These are phyloP conservation scores for Vitis hybrid DNA, from an alignment of 177 flowering plant genomes.

Conservation along the genomic window DNA sequence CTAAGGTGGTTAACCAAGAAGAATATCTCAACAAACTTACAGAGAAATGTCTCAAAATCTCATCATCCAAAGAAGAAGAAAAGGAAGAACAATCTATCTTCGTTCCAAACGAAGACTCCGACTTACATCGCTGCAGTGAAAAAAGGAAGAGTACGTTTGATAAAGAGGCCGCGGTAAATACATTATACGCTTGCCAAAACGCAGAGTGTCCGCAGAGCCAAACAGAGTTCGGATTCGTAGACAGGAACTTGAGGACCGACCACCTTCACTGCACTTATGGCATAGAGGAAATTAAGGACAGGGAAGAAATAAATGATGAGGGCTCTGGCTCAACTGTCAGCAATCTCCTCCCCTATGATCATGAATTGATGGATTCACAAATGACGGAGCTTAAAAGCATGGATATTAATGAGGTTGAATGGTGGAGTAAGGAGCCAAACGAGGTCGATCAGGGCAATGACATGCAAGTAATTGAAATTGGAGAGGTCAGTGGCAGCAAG, in stretches of 20 bases:
- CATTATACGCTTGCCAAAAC: conserved; percentile 14
- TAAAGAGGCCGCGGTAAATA: neutral
- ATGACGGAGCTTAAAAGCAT: neutral
- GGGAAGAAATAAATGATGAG: neutral
- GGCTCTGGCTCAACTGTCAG: too few relatives aligned
- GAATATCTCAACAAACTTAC: conserved; percentile 25
- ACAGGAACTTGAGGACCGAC: conserved; percentile 19
- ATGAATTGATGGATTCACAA: neutral
- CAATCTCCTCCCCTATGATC: neutral
- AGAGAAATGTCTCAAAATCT: conserved; percentile 25
- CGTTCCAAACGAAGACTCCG: neutral
- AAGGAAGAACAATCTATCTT: neutral
- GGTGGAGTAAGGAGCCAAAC: conserved; percentile 20
- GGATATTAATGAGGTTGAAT: neutral
- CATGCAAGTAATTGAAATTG: neutral
- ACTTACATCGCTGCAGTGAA: neutral
- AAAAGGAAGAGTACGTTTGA: conserved; percentile 26
- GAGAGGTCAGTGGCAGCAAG: neutral
- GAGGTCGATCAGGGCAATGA: neutral
- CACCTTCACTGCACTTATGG: conserved; percentile 15
- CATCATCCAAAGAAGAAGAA: conserved; percentile 9
- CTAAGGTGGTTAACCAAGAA: conserved; percentile 34
- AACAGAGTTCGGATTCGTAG: conserved; percentile 7
- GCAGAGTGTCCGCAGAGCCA: conserved; percentile 11
- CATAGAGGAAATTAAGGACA: neutral